A percentile compares a stretch with the other conserved stretches of the same genome.
Evolutionary conservation across 805 yeast genomes (phyloP).

Genomic region (Zygosaccharomyces pseudorouxii): DNA sequence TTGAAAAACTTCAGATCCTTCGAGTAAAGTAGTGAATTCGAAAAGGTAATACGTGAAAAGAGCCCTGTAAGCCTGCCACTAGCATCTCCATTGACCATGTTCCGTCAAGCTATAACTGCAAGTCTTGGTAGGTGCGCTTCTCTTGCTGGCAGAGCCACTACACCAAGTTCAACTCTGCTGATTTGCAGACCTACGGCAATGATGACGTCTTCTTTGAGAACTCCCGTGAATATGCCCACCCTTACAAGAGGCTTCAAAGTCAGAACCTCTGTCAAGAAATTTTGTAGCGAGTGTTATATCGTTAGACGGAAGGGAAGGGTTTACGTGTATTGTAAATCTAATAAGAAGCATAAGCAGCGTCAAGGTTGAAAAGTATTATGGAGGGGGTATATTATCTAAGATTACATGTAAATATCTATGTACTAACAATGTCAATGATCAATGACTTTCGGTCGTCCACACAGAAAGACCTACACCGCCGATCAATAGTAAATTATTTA

Average conservation of each 20-base stretch:
- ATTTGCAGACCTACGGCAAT: conserved; percentile 4
- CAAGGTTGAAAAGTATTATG: conserved; percentile 50
- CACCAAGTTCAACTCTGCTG: conserved; percentile 5
- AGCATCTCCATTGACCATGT: conserved; percentile 4
- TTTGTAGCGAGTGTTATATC: conserved; percentile 85
- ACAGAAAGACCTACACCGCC: conserved; percentile 83
- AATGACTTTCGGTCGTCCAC: conserved; percentile 20
- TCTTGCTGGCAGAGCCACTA: conserved; percentile 3
- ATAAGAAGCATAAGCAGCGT: conserved; percentile 92
- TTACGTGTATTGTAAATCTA: conserved; percentile 87
- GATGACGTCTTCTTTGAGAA: background rate
- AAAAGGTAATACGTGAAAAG: background rate
- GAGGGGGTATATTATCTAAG: conserved; percentile 2
- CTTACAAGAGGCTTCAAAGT: conserved; percentile 77
- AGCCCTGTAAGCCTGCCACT: background rate
- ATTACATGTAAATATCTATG: conserved; percentile 9
- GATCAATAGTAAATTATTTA: conserved; percentile 39
- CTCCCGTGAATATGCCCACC: conserved; percentile 16
- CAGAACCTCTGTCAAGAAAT: conserved; percentile 87
- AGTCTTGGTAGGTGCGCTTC: conserved; percentile 6
- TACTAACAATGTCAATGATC: background rate
- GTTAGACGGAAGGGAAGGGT: conserved; percentile 95
- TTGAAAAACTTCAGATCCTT: background rate
- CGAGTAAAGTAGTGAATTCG: background rate
- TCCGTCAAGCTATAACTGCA: conserved; percentile 9